Evolutionary conservation across 2,329 filamentous ascomycete species (phyloP).

Genomic region (Fusarium globosum): DNA sequence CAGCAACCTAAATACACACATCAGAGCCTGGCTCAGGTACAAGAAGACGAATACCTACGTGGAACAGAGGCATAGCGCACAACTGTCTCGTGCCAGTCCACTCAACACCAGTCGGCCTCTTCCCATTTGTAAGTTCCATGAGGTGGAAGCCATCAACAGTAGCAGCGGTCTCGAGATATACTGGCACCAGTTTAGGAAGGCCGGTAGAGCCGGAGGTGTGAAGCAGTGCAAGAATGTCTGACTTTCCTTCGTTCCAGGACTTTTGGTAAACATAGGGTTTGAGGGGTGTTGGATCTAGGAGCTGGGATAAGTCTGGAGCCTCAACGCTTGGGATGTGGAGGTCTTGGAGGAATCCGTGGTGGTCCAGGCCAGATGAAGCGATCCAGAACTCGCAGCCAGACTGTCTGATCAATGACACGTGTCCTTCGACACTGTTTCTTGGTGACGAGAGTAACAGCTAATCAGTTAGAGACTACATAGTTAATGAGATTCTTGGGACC

Average conservation of each 20-base stretch:
- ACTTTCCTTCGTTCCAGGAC: background rate
- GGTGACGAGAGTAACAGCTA: background rate
- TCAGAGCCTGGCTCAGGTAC: background rate
- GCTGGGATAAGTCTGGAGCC: background rate
- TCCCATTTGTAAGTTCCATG: background rate
- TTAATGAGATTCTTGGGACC: background rate
- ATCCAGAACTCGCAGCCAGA: background rate
- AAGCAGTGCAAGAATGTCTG: background rate
- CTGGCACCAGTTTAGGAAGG: background rate
- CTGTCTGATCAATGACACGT: background rate
- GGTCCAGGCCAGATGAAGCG: background rate
- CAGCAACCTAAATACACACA: background rate
- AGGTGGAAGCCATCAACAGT: background rate
- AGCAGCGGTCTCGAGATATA: background rate
- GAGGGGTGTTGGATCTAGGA: background rate
- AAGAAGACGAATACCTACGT: background rate
- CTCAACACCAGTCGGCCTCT: background rate
- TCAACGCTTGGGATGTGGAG: background rate
- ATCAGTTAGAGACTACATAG: background rate
- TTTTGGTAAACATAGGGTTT: background rate
- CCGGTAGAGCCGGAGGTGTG: background rate
- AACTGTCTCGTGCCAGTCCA: background rate
- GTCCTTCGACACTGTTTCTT: background rate
- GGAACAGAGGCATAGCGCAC: background rate
- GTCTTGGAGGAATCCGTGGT: background rate